Base-by-base conservation (phyloP, 768 basidiomycete genomes). In the Russula lepida region DNA sequence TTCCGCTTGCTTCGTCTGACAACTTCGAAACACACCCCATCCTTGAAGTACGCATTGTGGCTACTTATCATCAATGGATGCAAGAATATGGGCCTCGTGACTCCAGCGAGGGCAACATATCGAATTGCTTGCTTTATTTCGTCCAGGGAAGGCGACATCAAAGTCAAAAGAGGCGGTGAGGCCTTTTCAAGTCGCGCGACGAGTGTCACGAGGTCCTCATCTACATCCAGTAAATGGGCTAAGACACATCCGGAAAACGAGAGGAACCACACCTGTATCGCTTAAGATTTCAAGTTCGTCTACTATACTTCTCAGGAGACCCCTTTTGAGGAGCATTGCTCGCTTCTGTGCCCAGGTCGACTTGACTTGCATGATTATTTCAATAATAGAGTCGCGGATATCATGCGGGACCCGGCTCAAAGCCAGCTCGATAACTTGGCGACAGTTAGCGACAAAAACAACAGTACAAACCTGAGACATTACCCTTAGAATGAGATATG, bases 401-500 rank as follows among this genome's bases (percentile, higher is more conserved):
- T 80, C 79, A 6, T 75, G 70, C 3, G 89, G 82, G 27, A 92
- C 76, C 30, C 85, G 80, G 37, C 77, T 79, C 58, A 93, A 74
- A 21, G 81, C 76, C 21, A 82, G 68, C 47, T 89, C 85, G 12
- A 86, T 77, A 55, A 93, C 91, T 93, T 49, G 3, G 47, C 13
- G 12, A 27, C 5, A 33, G 21, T 27, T 35, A 69, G 58, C 32
- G 23, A 30, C n/a, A 17, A 43, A 35, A 54, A 35, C 37, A 28
- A 67, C 48, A 25, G 52, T n/a, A 8, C 39, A n/a, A 44, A 58
- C 13, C 6, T 30, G 49, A 50, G 43, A 11, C 73, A 84, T 33
- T 68, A 92, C 90, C 84, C 62, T 76, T 79, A 1, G 88, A 84
- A 73, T 93, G 91, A 13, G 89, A 90, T 3, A 92, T 77, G 59